Percentiles rank a stretch among this genome's conserved stretches.
Conservation (phyloP, 495 filamentous ascomycete species). For the Penicillium roqueforti region DNA sequence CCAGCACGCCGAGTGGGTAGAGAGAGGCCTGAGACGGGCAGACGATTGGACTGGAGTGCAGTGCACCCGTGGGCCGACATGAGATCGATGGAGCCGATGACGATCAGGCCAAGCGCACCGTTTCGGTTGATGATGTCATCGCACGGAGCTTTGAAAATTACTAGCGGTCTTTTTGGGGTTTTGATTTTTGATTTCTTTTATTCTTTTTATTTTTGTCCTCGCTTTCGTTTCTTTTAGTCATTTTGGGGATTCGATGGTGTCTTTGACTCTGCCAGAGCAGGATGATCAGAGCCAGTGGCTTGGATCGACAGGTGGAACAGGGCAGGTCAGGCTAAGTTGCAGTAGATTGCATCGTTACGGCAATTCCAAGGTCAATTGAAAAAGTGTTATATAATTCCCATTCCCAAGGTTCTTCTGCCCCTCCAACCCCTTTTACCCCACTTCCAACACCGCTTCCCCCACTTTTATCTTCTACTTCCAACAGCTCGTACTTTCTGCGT, state of each 20-base stretch:
- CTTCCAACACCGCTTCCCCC: constrained; percentile 17
- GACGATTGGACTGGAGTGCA: constrained; percentile 26
- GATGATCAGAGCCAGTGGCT: background rate
- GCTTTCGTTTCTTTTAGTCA: background rate
- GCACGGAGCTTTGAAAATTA: constrained; percentile 19
- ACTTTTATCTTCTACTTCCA: constrained; percentile 7
- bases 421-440: constrained; percentile 17
- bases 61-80: constrained; percentile 32
- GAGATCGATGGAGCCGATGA: constrained; percentile 42
- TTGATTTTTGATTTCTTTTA: background rate
- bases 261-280: background rate
- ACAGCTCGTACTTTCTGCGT: constrained; percentile 6
- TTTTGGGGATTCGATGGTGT: background rate
- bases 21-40: constrained; percentile 14
- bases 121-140: constrained; percentile 37
- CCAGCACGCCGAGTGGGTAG: constrained; percentile 26
- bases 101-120: constrained; percentile 37
- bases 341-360: too few relatives aligned
- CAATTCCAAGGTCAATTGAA: background rate
- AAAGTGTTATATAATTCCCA: constrained; percentile 3
- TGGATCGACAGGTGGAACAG: background rate
- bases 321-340: constrained; percentile 2
- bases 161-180: constrained; percentile 7
- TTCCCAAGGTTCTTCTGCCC: background rate
- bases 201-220: background rate